phyloP scores from a whole-genome alignment of 2,329 filamentous ascomycete species.

The Kalmusia sp. region DNA sequence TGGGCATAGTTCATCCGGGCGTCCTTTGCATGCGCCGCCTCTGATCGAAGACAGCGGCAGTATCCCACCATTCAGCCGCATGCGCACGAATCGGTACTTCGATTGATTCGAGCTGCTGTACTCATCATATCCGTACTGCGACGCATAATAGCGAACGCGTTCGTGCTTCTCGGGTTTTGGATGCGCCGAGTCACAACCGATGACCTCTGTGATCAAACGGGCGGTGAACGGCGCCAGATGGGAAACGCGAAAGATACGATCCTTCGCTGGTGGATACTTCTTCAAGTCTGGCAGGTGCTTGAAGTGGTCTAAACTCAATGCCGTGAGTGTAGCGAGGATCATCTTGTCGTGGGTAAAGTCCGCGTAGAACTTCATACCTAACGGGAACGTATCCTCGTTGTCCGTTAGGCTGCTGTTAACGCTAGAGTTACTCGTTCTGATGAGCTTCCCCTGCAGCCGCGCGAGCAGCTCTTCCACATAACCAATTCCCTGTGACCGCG shows the following conservation, averaged over 20 bases:
- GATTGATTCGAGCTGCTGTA: background rate
- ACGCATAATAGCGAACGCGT: conserved; percentile 51
- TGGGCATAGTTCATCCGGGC: conserved; percentile 6
- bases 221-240: conserved; percentile 63
- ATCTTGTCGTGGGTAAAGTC: conserved; percentile 64
- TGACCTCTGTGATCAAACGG: conserved; percentile 62
- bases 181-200: conserved; percentile 55
- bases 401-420: conserved; percentile 60
- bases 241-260: conserved; percentile 58
- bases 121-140: conserved; percentile 53
- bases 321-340: conserved; percentile 58
- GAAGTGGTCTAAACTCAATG: conserved; percentile 63
- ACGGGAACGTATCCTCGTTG: conserved; percentile 56
- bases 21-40: conserved; percentile 6
- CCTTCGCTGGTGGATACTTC: conserved; percentile 51
- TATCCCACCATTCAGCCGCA: conserved; percentile 9
- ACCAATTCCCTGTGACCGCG: conserved; percentile 61
- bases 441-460: conserved; percentile 56
- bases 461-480: conserved; percentile 61
- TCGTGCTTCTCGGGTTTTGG: conserved; percentile 51
- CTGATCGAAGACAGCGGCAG: conserved; percentile 10
- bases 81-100: conserved; percentile 9
- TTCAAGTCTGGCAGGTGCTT: conserved; percentile 54
- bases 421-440: conserved; percentile 56
- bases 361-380: conserved; percentile 58